Evolutionary conservation across 257 asterid species (phyloP), one percentile per base, ranked within the genome.

Genomic region (Rubia yunnanensis): DNA sequence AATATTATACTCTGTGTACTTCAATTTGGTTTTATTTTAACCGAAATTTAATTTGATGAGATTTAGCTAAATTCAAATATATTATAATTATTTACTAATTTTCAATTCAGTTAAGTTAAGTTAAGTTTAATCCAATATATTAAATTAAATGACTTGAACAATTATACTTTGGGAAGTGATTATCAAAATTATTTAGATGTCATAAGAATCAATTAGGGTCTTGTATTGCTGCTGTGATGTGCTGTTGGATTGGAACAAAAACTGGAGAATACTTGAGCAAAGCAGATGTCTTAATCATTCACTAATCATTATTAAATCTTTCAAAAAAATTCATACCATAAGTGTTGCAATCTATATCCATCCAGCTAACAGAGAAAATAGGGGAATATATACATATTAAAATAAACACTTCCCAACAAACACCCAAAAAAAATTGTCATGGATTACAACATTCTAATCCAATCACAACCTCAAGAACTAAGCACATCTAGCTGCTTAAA

Each of bases 241-340:
- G 59, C 59, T 18, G 64, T 59, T 59, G 44, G 31, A 14, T 32
- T n/a, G 20, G 62, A 56, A 14, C 41, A 23, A 62, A 22, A 48
- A 48, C 23, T 22, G 1, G 10, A 52, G 3, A 8, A 13, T 34
- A 46, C 38, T 32, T n/a, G 31, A 32, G n/a, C 62, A 60, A 60
- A 59, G 61, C n/a, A 61, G 52, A 34, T 53, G 69, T 54, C 58
- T 20, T 63, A 38, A 63, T 70, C 48, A 70, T 70, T 63, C 54
- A 7, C 35, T 63, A 70, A 63, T 70, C 69, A 70, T 63, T 35
- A 17, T 53, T n/a, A n/a, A 13, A 26, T 36, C 39, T 13, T 13
- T 54, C n/a, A 54, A 9, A 10, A 5, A 11, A 28, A 27, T 46
- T 22, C 35, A 28, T 41, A 9, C 1, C 3, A 22, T 11, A 44